phyloP scores from a whole-genome alignment of 345 rosid genomes.

The Mallotus nudiflorus region DNA sequence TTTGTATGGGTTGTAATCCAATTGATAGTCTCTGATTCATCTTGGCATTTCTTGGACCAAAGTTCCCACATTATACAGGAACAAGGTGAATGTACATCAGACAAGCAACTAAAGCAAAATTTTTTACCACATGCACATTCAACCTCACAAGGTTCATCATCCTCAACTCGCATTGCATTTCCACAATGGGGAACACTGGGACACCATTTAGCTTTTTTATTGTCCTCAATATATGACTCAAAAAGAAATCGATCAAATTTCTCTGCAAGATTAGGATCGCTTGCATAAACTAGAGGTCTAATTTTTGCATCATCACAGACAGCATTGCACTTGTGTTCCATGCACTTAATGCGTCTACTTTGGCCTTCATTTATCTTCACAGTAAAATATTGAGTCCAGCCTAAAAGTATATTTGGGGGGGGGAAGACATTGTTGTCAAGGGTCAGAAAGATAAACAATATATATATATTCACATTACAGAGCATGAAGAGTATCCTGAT shows the following conservation, averaged over 20 bases:
- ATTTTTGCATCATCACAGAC: slow-evolving; percentile 42
- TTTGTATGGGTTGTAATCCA: slow-evolving; percentile 60
- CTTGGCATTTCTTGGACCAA: slow-evolving; percentile 49
- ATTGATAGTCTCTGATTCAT: slow-evolving; percentile 56
- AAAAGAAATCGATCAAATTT: slow-evolving; percentile 43
- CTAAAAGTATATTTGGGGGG: too few relatives aligned
- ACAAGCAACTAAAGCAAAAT: slow-evolving; percentile 43
- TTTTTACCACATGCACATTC: slow-evolving; percentile 35
- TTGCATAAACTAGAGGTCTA: slow-evolving; percentile 29
- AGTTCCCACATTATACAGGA: slow-evolving; percentile 42
- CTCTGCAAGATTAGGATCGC: slow-evolving; percentile 34
- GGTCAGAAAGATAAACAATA: slow-evolving; percentile 7
- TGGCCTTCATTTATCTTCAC: slow-evolving; percentile 50
- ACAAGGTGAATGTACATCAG: slow-evolving; percentile 45
- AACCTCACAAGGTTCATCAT: slow-evolving; percentile 37
- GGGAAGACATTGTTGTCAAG: background rate
- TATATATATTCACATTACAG: background rate
- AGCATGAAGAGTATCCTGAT: background rate
- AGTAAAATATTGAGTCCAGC: slow-evolving; percentile 44
- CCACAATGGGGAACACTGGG: slow-evolving; percentile 55
- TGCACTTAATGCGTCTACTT: slow-evolving; percentile 44
- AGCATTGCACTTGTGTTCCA: slow-evolving; percentile 40
- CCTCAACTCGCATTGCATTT: slow-evolving; percentile 39
- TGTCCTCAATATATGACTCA: slow-evolving; percentile 50
- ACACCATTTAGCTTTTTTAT: slow-evolving; percentile 49